These are phyloP conservation scores for Tylopilus sp. DNA, from an alignment of 1,284 basidiomycete species.

Conservation along the genomic window DNA sequence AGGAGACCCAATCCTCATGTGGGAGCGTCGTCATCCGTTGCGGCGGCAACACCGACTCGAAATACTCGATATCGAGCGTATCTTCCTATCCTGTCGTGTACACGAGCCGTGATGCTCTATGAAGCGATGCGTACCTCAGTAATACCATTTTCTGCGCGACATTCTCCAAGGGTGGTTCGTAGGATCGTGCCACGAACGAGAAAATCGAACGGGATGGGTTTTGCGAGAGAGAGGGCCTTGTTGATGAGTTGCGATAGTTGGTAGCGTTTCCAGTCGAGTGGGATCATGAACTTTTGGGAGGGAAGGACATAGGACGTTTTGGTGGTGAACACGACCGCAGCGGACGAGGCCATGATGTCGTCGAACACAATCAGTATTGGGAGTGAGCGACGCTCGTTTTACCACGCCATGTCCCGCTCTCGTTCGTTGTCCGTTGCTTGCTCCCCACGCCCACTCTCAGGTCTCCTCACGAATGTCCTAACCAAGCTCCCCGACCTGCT, in stretches of 20 bases:
- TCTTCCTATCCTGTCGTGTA: conserved; percentile 58
- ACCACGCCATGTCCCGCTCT: too few species aligned
- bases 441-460: too few species aligned
- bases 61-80: conserved; percentile 91
- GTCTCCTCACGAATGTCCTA: too few species aligned
- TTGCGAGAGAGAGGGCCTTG: conserved; percentile 78
- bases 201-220: conserved; percentile 93
- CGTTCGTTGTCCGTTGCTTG: too few species aligned
- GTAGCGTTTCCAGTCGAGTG: conserved; percentile 86
- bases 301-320: conserved; percentile 82
- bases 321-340: conserved; percentile 77
- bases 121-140: conserved; percentile 21
- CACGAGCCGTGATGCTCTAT: not conserved
- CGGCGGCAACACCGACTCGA: conserved; percentile 90
- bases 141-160: conserved; percentile 35
- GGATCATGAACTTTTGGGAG: conserved; percentile 92
- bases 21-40: conserved; percentile 78
- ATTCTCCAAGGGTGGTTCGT: conserved; percentile 72
- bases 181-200: conserved; percentile 83
- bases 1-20: conserved; percentile 94
- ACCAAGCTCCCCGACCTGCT: too few species aligned
- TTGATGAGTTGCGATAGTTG: conserved; percentile 99
- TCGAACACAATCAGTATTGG: too few species aligned
- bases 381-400: too few species aligned
- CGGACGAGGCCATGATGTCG: conserved; percentile 14